Evolutionary conservation across 2,329 filamentous ascomycete species (phyloP).

Genomic region (Hirsutella rhossiliensis): DNA sequence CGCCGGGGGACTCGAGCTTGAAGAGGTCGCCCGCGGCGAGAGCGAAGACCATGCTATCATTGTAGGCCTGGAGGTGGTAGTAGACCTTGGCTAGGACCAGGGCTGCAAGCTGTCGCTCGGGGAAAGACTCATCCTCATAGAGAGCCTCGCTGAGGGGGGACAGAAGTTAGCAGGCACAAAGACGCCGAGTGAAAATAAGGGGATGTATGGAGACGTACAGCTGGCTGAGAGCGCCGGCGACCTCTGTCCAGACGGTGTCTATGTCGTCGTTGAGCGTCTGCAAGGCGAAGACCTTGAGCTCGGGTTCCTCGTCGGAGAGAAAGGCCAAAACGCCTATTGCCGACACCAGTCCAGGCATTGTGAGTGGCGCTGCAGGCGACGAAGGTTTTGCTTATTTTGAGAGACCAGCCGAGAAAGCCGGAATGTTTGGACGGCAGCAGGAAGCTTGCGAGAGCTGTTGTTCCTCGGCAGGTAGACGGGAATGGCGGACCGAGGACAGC

Average conservation of each 20-base stretch:
- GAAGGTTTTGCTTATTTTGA: not conserved
- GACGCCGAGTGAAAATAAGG: not conserved
- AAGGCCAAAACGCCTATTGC: conserved; percentile 93
- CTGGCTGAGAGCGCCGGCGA: conserved; percentile 80
- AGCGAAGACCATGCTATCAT: conserved; percentile 98
- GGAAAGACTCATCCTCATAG: conserved; percentile 92
- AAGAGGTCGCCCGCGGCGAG: conserved; percentile 91
- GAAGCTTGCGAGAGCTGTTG: too few species aligned
- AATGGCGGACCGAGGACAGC: too few species aligned
- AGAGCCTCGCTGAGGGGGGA: conserved; percentile 64
- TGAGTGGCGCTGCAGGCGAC: not conserved
- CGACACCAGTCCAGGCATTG: conserved; percentile 87
- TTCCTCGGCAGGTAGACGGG: too few species aligned
- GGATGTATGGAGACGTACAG: conserved; percentile 48
- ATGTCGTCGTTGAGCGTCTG: conserved; percentile 94
- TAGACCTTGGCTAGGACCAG: conserved; percentile 96
- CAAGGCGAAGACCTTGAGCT: conserved; percentile 89
- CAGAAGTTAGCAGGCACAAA: conserved; percentile 5
- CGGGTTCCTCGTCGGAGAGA: conserved; percentile 84
- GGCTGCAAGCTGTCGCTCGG: conserved; percentile 85
- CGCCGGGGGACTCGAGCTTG: conserved; percentile 78
- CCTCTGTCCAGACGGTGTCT: conserved; percentile 94
- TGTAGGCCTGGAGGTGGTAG: conserved; percentile 97
- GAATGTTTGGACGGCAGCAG: not conserved
- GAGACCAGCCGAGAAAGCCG: not conserved